Evolutionary conservation across 2,329 filamentous ascomycete species (phyloP), one percentile per base, ranked within the genome.

Genomic region (Pseudogymnoascus sp.): DNA sequence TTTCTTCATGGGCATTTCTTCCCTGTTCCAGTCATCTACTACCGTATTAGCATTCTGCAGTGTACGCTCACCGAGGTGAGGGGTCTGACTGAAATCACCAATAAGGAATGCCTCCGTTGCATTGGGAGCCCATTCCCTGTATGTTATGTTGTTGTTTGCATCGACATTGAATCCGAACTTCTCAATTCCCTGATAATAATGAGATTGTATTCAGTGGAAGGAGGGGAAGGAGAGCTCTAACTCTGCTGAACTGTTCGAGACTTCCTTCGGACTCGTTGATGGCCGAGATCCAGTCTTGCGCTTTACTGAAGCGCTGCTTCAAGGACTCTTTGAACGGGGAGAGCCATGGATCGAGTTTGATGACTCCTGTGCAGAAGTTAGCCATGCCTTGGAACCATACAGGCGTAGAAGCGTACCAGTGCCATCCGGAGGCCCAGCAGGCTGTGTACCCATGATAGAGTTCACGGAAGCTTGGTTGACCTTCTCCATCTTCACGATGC

Each of bases 81-180:
- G 62, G 64, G 26, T 65, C 64, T 65, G 77, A 92, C 88, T 99
- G 79, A 97, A 99, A 67, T 97, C 94, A 63, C 94, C 94, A 67
- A 95, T 87, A 58, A 99, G 81, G 71, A 85, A 91, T 57, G 94
- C 94, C 69, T 88, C 80, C 38, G 83, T 78, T 59, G 91, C 92
- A 77, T 91, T 95, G 23, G 94, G 92, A 0, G 94, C 94, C 94
- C 94, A 99, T 80, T 99, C 94, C 67, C 90, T 83, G 74, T 99
- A 99, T 61, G 81, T 79, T 65, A 99, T 90, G 72, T 92, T 91
- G 72, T 90, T 90, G 68, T 95, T 85, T 59, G 83, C 77, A 70
- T 86, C 81, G 62, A 94, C 85, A 66, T 89, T 90, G 74, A 99
- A 83, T 60, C 94, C 94, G 70, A 89, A 96, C 63, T 81, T 86